Conservation (phyloP, 495 filamentous ascomycete species). For the Aspergillus ellipticus region DNA sequence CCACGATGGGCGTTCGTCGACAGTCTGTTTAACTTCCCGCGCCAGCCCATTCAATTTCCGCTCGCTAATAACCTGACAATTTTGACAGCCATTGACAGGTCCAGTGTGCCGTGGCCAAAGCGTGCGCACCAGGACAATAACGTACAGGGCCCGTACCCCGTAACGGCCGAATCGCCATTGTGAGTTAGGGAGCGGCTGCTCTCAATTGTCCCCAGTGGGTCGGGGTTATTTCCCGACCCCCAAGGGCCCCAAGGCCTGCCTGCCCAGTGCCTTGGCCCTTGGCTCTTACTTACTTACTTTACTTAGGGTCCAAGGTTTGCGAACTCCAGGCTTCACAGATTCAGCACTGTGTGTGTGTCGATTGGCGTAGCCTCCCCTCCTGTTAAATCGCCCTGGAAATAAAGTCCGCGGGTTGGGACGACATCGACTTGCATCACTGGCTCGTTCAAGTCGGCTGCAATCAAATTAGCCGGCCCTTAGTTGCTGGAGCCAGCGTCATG, state of each 20-base stretch:
- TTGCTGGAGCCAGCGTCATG: not conserved
- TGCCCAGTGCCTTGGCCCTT: not conserved
- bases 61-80: not conserved
- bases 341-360: not conserved
- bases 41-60: not conserved
- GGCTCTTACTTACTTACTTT: not conserved
- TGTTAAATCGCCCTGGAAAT: not conserved
- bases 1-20: not conserved
- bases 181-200: slow-evolving; percentile 1
- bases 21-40: not conserved
- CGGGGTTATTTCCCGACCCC: not conserved
- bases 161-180: slow-evolving; percentile 9
- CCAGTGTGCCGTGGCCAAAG: slow-evolving; percentile 8
- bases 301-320: not conserved
- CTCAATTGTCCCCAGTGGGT: not conserved
- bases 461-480: not conserved
- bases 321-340: not conserved
- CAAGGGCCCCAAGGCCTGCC: too few species aligned
- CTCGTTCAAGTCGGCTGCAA: not conserved
- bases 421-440: not conserved
- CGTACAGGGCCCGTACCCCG: not conserved
- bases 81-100: slow-evolving; percentile 14
- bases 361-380: not conserved
- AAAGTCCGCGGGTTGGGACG: not conserved
- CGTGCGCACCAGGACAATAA: slow-evolving; percentile 10